phyloP scores from a whole-genome alignment of 2,329 filamentous ascomycete genomes.

The Lachnellula cervina region DNA sequence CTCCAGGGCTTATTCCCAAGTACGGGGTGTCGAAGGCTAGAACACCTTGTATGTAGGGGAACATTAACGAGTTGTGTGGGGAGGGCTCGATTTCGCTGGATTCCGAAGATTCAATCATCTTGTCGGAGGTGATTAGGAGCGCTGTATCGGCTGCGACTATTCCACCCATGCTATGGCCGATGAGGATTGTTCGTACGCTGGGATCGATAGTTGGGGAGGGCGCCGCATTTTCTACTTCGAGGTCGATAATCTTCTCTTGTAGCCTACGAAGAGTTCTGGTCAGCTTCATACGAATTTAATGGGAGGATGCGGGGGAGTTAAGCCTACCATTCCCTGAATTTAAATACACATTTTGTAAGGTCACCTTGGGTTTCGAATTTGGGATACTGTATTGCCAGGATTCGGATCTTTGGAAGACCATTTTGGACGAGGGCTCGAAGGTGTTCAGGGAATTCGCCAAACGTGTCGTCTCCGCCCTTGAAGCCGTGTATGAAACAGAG shows the following conservation, averaged over 20 bases:
- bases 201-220: slow-evolving; percentile 82
- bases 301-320: background rate
- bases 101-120: slow-evolving; percentile 19
- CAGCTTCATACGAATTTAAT: background rate
- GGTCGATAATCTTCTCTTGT: slow-evolving; percentile 85
- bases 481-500: slow-evolving; percentile 86
- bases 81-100: slow-evolving; percentile 2
- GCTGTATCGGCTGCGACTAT: slow-evolving; percentile 90
- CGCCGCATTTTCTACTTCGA: slow-evolving; percentile 78
- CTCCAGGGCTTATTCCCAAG: slow-evolving; percentile 72
- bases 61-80: slow-evolving; percentile 66
- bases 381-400: slow-evolving; percentile 69
- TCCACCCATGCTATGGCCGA: slow-evolving; percentile 88
- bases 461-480: slow-evolving; percentile 78
- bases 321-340: slow-evolving; percentile 68
- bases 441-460: slow-evolving; percentile 70
- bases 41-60: slow-evolving; percentile 86
- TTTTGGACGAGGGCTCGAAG: slow-evolving; percentile 59
- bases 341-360: slow-evolving; percentile 62
- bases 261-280: slow-evolving; percentile 50
- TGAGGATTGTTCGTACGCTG: slow-evolving; percentile 72
- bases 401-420: slow-evolving; percentile 63
- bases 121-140: slow-evolving; percentile 53
- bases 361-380: slow-evolving; percentile 79
- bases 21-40: slow-evolving; percentile 94